Base-by-base conservation (phyloP, 176 grass and related monocot species). In the Thinopyrum elongatum region DNA sequence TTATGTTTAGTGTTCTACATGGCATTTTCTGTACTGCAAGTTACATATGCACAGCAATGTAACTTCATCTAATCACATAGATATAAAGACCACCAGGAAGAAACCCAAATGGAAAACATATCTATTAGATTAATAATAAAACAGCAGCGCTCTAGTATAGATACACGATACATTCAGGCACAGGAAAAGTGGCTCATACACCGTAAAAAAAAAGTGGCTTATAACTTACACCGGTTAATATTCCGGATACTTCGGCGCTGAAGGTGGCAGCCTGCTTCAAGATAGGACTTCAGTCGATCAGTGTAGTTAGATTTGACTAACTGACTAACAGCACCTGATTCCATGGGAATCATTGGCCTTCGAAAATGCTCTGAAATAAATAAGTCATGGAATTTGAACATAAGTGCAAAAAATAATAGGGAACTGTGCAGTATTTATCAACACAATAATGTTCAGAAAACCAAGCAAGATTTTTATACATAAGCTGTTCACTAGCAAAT, bases 291-390 rank as follows among this genome's bases (percentile, higher is more conserved):
- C 80, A 82, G n/a, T 70, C 64, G 23, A 8, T 70, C 64, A 25
- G 42, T 82, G 65, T 9, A 19, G 46, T 82, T 82, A 70, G 64
- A 86, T 81, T 85, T 81, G 55, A 92, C 69, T 82, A 92, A 76
- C 58, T 84, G 44, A 31, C 60, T 85, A 1, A 87, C 23, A 3
- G 80, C 69, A 69, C 75, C 57, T 70, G 74, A 81, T 75, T 74
- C 36, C n/a, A 71, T 64, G 11, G 79, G 78, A 57, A 92, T n/a
- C 74, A 84, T 58, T 33, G 84, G 75, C 36, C 84, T 89, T 63
- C 67, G 71, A 81, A 92, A 87, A 62, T 77, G 73, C 80, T 83
- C 91, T 89, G 79, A 68, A 57, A 59, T 70, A 79, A 31, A 5
- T 11, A 33, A 47, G 16, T 29, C 36, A 46, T 8, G 4, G 16